phyloP scores from a whole-genome alignment of 495 filamentous ascomycete genomes.

The Tuber brumale region DNA sequence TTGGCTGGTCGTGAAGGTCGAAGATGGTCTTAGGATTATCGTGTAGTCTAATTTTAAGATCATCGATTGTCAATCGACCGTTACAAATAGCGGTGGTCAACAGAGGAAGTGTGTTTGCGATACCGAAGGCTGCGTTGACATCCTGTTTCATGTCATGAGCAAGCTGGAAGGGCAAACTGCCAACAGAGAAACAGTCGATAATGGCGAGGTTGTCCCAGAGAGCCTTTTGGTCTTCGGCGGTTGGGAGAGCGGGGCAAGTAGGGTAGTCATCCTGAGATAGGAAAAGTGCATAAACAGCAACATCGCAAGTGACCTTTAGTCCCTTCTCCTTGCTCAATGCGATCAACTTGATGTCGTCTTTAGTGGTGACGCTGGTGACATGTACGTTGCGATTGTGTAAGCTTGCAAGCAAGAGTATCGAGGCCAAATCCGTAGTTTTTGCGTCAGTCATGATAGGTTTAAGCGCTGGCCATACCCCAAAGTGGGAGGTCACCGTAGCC shows the following conservation, averaged over 20 bases:
- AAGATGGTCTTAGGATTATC: slow-evolving; percentile 82
- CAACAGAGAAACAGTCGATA: slow-evolving; percentile 79
- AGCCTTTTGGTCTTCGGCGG: slow-evolving; percentile 63
- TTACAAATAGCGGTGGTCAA: slow-evolving; percentile 72
- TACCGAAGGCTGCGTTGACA: slow-evolving; percentile 56
- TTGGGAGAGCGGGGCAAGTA: slow-evolving; percentile 60
- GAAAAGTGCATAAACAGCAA: slow-evolving; percentile 75
- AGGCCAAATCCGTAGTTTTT: slow-evolving; percentile 74
- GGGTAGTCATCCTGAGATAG: slow-evolving; percentile 69
- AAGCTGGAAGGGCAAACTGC: slow-evolving; percentile 74
- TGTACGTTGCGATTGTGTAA: slow-evolving; percentile 79
- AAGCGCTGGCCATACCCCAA: slow-evolving; percentile 69
- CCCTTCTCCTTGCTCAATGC: slow-evolving; percentile 76
- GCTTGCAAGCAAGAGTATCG: slow-evolving; percentile 70
- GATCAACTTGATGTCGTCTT: slow-evolving; percentile 76
- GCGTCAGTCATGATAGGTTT: slow-evolving; percentile 85
- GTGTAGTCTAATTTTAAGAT: slow-evolving; percentile 63
- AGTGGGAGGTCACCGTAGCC: slow-evolving; percentile 72
- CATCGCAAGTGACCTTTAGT: slow-evolving; percentile 77
- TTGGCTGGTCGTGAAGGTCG: slow-evolving; percentile 75
- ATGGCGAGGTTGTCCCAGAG: slow-evolving; percentile 71
- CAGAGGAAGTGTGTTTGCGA: slow-evolving; percentile 69
- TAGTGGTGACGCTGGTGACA: slow-evolving; percentile 72
- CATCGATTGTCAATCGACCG: slow-evolving; percentile 66
- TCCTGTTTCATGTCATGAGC: slow-evolving; percentile 55